Conservation (phyloP, 148 eudicot species). For the Chenopodium quinoa region DNA sequence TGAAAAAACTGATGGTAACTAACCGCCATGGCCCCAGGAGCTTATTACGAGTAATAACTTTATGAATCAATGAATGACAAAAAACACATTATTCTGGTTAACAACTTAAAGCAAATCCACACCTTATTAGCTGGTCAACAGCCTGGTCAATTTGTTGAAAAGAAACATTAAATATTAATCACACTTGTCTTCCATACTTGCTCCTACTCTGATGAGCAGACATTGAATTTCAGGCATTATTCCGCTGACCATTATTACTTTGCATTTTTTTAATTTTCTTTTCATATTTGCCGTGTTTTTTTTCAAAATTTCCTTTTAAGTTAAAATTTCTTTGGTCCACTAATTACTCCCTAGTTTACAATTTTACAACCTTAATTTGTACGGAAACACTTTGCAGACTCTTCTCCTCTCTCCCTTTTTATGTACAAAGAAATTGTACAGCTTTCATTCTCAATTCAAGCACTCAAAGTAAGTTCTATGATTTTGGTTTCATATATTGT, state of each 20-base stretch:
- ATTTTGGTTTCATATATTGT: too few relatives aligned
- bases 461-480: neutral
- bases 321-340: neutral
- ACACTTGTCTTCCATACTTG: neutral
- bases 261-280: too few relatives aligned
- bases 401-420: neutral
- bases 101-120: neutral
- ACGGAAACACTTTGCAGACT: neutral
- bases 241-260: neutral
- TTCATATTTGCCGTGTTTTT: conserved; percentile 18
- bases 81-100: neutral
- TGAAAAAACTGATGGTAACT: too few relatives aligned
- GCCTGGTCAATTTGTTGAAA: conserved; percentile 6
- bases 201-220: neutral
- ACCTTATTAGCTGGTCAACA: conserved; percentile 1
- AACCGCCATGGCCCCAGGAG: too few relatives aligned
- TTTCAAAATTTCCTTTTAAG: neutral
- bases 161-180: neutral
- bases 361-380: neutral
- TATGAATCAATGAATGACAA: too few relatives aligned
- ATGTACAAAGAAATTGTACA: neutral
- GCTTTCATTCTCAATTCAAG: neutral
- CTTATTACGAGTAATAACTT: too few relatives aligned
- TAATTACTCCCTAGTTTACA: too few relatives aligned
- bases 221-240: neutral